Evolutionary conservation across 2,329 filamentous ascomycete species (phyloP), one percentile per base, ranked within the genome.

Genomic region (Microcyclosporella mali): DNA sequence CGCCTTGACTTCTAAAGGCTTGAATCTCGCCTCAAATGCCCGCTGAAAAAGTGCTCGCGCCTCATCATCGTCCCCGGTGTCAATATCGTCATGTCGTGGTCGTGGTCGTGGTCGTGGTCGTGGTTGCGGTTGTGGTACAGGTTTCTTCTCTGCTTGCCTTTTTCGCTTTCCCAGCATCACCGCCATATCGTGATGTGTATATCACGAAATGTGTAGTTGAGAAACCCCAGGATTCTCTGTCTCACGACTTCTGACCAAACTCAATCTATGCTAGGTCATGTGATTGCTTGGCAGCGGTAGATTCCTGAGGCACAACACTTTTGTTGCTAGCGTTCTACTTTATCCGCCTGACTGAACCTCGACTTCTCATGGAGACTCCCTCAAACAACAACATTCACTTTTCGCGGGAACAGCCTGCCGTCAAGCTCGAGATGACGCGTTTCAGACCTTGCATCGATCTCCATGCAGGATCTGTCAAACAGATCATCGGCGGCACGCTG

Each of bases 381-480:
- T 6, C 9, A 6, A 9, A 25, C 21, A 25, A 6, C 21, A 25
- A 6, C 21, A 6, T 25, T 9, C 9, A 25, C 6, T 25, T 25
- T 25, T 25, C 21, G 21, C 21, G 4, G 21, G 21, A 6, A 25
- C 21, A 25, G 21, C 21, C 21, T 25, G 21, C 21, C 21, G 9
- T 9, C 21, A 25, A 4, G 9, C 4, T 39, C 37, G 57, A 31
- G 33, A 95, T 98, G 92, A 97, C 92, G 2, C 81, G 83, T 56
- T 98, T 98, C 62, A 78, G 92, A 30, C 92, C 92, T 15, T 98
- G 92, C 63, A 97, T 98, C 66, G 92, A 98, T 69, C 78, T 98
- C 40, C 92, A 98, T 66, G 84, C 89, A n/a, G 92, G 92, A 11
- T 84, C 90, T 63, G 92, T 98, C 46, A 98, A 98, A 72, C 92